A percentile compares a stretch with the other conserved stretches of the same genome.
Conservation (phyloP, 345 rosid species). For the Eucalyptus regnans region DNA sequence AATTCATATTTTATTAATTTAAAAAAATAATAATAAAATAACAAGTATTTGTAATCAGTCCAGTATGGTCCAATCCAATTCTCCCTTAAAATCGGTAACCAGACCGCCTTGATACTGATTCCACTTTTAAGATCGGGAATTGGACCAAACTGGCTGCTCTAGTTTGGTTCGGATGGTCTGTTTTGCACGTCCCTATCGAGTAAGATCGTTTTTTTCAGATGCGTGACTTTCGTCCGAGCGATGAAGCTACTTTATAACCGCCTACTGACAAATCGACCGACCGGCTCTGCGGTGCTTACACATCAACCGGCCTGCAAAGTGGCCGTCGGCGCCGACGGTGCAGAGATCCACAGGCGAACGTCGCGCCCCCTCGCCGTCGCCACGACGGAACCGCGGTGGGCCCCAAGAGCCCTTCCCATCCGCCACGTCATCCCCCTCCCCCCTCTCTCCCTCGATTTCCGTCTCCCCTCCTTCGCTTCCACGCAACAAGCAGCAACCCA, state of each 20-base stretch:
- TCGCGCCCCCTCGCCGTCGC: background rate
- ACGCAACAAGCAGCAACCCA: background rate
- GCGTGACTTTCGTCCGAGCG: rapidly evolving
- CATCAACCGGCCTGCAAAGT: background rate
- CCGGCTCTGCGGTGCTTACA: too few relatives aligned
- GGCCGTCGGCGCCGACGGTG: background rate
- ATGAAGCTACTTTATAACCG: background rate
- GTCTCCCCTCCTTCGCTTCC: background rate
- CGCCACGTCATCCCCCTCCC: conserved; percentile 15
- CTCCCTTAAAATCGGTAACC: too few relatives aligned
- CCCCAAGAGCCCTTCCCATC: background rate
- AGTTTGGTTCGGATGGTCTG: rapidly evolving
- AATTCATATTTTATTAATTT: rapidly evolving
- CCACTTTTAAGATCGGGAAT: rapidly evolving
- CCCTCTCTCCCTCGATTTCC: background rate
- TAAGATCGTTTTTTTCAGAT: rapidly evolving
- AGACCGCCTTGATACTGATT: too few relatives aligned
- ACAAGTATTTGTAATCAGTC: too few relatives aligned
- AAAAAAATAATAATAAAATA: too few relatives aligned
- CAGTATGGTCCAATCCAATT: rapidly evolving
- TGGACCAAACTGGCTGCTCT: rapidly evolving
- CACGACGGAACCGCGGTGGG: background rate
- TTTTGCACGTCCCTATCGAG: background rate
- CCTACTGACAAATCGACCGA: rapidly evolving
- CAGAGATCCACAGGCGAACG: background rate